These are phyloP conservation scores for Geotrichum phurueaensis DNA, from an alignment of 1,139 yeast genomes.

Conservation along the genomic window DNA sequence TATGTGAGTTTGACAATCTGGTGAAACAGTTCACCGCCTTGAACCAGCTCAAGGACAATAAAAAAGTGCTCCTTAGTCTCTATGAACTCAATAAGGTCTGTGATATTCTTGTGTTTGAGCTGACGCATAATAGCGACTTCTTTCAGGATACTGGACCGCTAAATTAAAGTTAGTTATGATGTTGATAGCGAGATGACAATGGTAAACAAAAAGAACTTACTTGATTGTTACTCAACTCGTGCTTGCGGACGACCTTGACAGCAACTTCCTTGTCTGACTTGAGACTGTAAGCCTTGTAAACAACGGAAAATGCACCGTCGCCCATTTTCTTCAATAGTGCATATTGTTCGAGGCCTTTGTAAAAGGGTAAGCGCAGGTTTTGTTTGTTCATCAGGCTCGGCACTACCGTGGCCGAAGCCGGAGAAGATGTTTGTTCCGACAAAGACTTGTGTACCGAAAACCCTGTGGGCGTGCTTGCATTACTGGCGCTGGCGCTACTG, in stretches of 20 bases:
- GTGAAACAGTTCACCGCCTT: conserved; percentile 93
- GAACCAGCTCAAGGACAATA: conserved; percentile 74
- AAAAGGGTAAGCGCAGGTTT: conserved; percentile 8
- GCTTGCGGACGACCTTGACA: conserved; percentile 74
- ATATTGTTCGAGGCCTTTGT: conserved; percentile 31
- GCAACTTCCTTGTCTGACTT: conserved; percentile 56
- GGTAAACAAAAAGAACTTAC: conserved; percentile 28
- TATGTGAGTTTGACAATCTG: conserved; percentile 89
- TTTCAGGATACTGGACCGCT: conserved; percentile 57
- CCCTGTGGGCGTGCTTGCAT: background rate
- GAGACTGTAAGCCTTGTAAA: conserved; percentile 61
- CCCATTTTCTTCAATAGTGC: conserved; percentile 43
- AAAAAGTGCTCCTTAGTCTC: conserved; percentile 64
- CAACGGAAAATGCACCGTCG: conserved; percentile 84
- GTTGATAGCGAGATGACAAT: conserved; percentile 1
- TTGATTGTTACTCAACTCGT: conserved; percentile 46
- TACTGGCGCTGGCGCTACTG: background rate
- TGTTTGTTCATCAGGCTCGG: background rate
- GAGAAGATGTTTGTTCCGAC: background rate
- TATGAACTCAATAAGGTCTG: conserved; percentile 59
- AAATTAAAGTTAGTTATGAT: conserved; percentile 29
- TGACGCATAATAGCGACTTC: conserved; percentile 82
- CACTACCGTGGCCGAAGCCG: background rate
- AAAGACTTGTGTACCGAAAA: background rate
- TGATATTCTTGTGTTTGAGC: conserved; percentile 63